These are phyloP conservation scores for Ascochyta fabae DNA, from an alignment of 2,329 filamentous ascomycete genomes.

Conservation along the genomic window DNA sequence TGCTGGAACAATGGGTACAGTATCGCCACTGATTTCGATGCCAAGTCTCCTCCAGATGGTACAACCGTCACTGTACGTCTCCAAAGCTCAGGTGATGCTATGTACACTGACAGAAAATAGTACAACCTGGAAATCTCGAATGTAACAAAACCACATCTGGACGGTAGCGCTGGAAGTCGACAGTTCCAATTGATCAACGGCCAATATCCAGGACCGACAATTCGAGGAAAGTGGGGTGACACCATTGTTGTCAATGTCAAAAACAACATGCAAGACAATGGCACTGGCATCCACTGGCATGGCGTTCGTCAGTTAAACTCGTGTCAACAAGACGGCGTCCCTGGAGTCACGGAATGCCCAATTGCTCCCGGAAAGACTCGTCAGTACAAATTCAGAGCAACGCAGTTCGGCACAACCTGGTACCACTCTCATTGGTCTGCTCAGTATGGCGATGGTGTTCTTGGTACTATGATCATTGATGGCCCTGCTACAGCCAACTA, in stretches of 20 bases:
- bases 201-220: conserved; percentile 67
- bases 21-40: conserved; percentile 55
- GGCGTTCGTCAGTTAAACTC: conserved; percentile 51
- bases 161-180: conserved; percentile 47
- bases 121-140: conserved; percentile 53
- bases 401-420: conserved; percentile 55
- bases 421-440: conserved; percentile 53
- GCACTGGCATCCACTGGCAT: conserved; percentile 61
- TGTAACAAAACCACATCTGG: conserved; percentile 47
- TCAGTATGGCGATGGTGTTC: conserved; percentile 53
- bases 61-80: conserved; percentile 38
- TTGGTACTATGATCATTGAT: conserved; percentile 51
- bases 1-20: conserved; percentile 55
- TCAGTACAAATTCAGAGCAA: conserved; percentile 65
- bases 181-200: conserved; percentile 56
- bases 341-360: conserved; percentile 65
- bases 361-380: conserved; percentile 64
- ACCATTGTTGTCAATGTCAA: conserved; percentile 50
- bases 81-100: not conserved
- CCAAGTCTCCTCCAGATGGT: conserved; percentile 51
- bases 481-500: conserved; percentile 54
- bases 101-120: conserved; percentile 20
- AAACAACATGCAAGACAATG: conserved; percentile 51
- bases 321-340: conserved; percentile 63
- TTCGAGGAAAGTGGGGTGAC: conserved; percentile 48